phyloP scores from a whole-genome alignment of 176 grass and related monocot genomes.

The Calamus simplicifolius region DNA sequence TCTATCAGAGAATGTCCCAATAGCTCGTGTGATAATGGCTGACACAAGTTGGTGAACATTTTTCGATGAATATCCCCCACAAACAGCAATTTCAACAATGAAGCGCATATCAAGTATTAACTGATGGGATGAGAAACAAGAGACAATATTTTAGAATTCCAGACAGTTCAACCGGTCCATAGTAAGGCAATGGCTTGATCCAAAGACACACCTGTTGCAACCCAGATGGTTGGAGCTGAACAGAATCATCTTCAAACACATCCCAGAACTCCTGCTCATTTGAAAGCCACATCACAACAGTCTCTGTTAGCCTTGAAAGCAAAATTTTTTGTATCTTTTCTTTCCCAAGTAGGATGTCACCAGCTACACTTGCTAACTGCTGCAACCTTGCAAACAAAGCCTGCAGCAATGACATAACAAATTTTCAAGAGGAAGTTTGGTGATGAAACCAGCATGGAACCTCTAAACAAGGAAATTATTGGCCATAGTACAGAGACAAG shows the following conservation, averaged over 20 bases:
- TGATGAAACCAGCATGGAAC: not conserved
- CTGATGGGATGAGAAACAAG: constrained; percentile 26
- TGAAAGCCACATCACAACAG: constrained; percentile 89
- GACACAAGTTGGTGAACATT: constrained; percentile 84
- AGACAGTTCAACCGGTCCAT: not conserved
- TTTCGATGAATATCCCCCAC: constrained; percentile 82
- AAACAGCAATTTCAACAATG: constrained; percentile 87
- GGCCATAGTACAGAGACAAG: not conserved
- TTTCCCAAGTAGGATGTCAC: constrained; percentile 80
- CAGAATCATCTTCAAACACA: constrained; percentile 55
- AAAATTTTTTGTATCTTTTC: constrained; percentile 89
- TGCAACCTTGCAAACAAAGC: constrained; percentile 87
- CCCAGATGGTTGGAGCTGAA: constrained; percentile 58
- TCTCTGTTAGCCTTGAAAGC: constrained; percentile 85
- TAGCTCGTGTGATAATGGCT: constrained; percentile 61
- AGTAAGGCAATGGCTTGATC: not conserved
- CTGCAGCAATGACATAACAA: constrained; percentile 28
- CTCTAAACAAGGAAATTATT: not conserved
- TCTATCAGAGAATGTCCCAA: constrained; percentile 73
- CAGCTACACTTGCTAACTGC: constrained; percentile 71
- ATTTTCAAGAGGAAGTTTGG: not conserved
- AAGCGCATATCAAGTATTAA: constrained; percentile 98
- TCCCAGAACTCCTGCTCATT: constrained; percentile 94
- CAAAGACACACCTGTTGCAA: constrained; percentile 61
- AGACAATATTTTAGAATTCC: not conserved